Conservation (phyloP, 257 asterid genomes). For the Solanum piurae region DNA sequence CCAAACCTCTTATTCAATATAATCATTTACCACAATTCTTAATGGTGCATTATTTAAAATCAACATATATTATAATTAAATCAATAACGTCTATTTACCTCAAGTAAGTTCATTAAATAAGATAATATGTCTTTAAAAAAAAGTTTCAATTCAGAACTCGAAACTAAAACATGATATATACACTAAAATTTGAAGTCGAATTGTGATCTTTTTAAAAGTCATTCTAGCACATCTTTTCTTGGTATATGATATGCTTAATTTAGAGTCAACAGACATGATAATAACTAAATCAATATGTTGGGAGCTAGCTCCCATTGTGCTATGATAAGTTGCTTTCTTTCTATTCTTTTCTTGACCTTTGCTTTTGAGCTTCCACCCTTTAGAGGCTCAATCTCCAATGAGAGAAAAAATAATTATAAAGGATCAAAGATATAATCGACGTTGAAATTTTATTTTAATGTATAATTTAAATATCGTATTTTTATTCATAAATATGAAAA, state of each 20-base stretch:
- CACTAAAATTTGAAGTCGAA: neutral
- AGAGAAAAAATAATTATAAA: neutral
- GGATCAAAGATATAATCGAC: neutral
- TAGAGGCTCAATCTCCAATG: neutral
- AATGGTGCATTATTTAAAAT: neutral
- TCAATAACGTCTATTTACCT: neutral
- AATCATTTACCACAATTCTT: neutral
- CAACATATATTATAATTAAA: neutral
- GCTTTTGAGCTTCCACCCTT: neutral
- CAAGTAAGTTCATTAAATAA: neutral
- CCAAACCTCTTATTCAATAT: neutral
- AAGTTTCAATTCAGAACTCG: accelerated
- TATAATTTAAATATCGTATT: neutral
- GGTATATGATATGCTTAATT: neutral
- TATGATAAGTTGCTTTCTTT: neutral
- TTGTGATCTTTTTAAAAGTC: neutral
- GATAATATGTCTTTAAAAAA: neutral
- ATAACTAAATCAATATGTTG: neutral
- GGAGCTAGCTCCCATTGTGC: neutral
- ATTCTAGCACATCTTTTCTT: neutral
- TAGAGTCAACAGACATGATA: neutral
- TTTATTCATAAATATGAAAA: neutral
- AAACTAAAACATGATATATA: neutral
- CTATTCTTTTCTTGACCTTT: neutral
- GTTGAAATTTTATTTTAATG: neutral